Evolutionary conservation across 2,329 filamentous ascomycete species (phyloP), one percentile per base, ranked within the genome.

Genomic region (Colletotrichum zoysiae): DNA sequence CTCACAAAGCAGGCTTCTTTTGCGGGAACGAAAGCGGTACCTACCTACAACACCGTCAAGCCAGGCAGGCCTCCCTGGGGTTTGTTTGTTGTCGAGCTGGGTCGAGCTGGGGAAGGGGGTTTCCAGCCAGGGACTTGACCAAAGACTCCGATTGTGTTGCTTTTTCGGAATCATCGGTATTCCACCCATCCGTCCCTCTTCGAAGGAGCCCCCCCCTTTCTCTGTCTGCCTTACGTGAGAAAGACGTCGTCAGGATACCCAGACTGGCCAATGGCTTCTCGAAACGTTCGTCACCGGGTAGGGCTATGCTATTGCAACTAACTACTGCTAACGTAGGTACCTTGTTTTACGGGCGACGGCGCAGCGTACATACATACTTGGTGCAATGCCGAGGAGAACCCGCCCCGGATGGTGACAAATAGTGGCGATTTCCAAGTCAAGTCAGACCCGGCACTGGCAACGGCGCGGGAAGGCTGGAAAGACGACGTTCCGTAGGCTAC

Each of bases 161-260:
- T 71, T 71, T 65, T 71, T 71, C 65, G 70, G 53, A 40, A 65
- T 60, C 65, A 71, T 60, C 59, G 59, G 57, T 53, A 46, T 69
- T 48, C 65, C 46, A 48, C 59, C 35, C 64, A 40, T 5, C 35
- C 64, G 33, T 5, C 53, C 26, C 33, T 53, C 14, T 53, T 16
- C 60, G 18, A 48, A 38, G 30, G 20, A 20, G 16, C 42, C 30
- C n/a, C 30, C n/a, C 58, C 46, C 20, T 23, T 12, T n/a, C 12
- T 5, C 8, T 23, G 46, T 23, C 9, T 23, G 26, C n/a, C 58
- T 61, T 46, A 48, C 50, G 48, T 56, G 60, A 65, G 44, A 65
- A 58, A 23, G 48, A 57, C 53, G 53, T 14, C 42, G 48, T 30
- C 20, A n/a, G 16, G n/a, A 50, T 35, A 33, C 35, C 40, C 53